Percentiles rank a stretch among this genome's conserved stretches.
Evolutionary conservation across 1,139 yeast genomes (phyloP).

Genomic region (Debaryomycetaceae sp.): DNA sequence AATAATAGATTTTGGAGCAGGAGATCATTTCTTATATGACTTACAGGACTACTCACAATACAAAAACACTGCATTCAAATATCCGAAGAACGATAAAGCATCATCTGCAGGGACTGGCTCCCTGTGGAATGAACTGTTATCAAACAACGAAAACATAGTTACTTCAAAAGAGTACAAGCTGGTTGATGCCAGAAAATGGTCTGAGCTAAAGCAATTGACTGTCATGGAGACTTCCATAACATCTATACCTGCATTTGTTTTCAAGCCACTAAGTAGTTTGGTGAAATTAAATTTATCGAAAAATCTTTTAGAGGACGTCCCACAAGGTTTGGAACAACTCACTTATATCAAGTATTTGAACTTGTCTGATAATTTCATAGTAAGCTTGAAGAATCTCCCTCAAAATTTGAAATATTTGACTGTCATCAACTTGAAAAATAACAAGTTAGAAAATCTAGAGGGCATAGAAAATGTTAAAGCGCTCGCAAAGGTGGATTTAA

Average conservation of each 20-base stretch:
- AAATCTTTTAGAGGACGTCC: constrained; percentile 48
- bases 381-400: constrained; percentile 39
- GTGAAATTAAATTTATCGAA: constrained; percentile 58
- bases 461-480: constrained; percentile 47
- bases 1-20: constrained; percentile 9
- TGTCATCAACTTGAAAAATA: constrained; percentile 54
- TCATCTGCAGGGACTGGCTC: constrained; percentile 28
- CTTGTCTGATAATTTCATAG: constrained; percentile 52
- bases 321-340: constrained; percentile 51
- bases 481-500: constrained; percentile 54
- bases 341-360: constrained; percentile 51
- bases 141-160: constrained; percentile 9
- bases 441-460: constrained; percentile 40
- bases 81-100: constrained; percentile 22
- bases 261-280: constrained; percentile 48
- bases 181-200: constrained; percentile 51
- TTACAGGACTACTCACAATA: constrained; percentile 10
- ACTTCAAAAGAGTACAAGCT: constrained; percentile 15
- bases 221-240: constrained; percentile 54
- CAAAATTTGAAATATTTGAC: constrained; percentile 39
- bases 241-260: constrained; percentile 40
- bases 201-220: constrained; percentile 52
- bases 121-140: constrained; percentile 21
- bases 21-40: constrained; percentile 10
- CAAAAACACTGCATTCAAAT: constrained; percentile 22